Evolutionary conservation across 2,329 filamentous ascomycete species (phyloP).

Genomic region (Bipolaris sorokiniana): DNA sequence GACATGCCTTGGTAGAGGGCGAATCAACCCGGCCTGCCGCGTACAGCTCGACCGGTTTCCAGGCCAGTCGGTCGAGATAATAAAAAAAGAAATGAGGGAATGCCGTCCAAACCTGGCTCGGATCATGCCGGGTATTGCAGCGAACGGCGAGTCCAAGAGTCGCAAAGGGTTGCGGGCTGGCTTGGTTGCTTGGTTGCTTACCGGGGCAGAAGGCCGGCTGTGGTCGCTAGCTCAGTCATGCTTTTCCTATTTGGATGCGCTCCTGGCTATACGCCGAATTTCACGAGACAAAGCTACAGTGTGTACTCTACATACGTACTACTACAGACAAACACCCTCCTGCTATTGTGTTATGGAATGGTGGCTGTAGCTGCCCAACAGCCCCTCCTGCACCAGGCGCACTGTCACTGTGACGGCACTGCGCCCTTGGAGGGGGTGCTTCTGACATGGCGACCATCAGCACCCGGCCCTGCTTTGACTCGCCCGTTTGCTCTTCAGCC

Average conservation of each 20-base stretch:
- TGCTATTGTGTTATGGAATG: too few relatives aligned
- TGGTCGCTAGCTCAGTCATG: constrained; percentile 34
- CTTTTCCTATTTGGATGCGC: constrained; percentile 28
- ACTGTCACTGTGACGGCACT: not conserved
- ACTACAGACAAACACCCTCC: too few relatives aligned
- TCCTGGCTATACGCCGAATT: constrained; percentile 17
- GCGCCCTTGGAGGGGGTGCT: constrained; percentile 11
- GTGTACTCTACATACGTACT: too few relatives aligned
- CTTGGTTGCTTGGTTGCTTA: constrained; percentile 16
- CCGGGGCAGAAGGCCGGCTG: constrained; percentile 20
- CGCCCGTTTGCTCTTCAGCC: constrained; percentile 30
- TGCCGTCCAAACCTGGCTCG: constrained; percentile 40
- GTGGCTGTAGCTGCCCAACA: constrained; percentile 13
- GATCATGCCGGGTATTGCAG: constrained; percentile 36
- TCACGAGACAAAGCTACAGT: not conserved
- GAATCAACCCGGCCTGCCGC: constrained; percentile 37
- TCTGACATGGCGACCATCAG: constrained; percentile 23
- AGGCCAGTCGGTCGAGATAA: constrained; percentile 36
- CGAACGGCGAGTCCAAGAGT: constrained; percentile 30
- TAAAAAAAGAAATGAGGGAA: constrained; percentile 40
- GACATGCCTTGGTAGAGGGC: constrained; percentile 27
- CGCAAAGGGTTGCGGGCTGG: constrained; percentile 24
- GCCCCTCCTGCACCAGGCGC: not conserved
- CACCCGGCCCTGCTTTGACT: constrained; percentile 15
- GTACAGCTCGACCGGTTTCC: constrained; percentile 31